A percentile compares a stretch with the other conserved stretches of the same genome.
These are phyloP conservation scores for Venturia aucupariae DNA, from an alignment of 2,329 filamentous ascomycete genomes.

Conservation along the genomic window DNA sequence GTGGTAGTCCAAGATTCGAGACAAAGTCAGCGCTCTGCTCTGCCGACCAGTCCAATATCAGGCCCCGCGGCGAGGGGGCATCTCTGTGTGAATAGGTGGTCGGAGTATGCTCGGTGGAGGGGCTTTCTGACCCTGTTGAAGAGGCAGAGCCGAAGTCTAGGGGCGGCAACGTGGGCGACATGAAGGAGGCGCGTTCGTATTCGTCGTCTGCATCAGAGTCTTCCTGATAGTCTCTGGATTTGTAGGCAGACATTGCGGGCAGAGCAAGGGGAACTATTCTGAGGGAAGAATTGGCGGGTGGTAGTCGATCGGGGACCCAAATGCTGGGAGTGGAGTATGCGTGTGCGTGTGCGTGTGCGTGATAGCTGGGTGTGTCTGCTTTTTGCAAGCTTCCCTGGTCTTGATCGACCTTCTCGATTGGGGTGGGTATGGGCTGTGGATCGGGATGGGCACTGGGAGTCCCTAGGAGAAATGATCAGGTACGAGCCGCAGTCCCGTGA, in stretches of 20 bases:
- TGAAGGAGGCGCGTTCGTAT: conserved; percentile 65
- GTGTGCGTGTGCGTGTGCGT: not conserved
- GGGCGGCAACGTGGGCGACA: conserved; percentile 53
- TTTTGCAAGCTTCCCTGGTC: conserved; percentile 7
- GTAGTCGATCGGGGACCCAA: conserved; percentile 12
- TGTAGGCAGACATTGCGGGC: conserved; percentile 26
- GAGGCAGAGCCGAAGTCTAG: conserved; percentile 55
- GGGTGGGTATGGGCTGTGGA: not conserved
- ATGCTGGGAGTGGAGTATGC: conserved; percentile 1
- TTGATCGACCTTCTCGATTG: not conserved
- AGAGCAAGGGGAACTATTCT: not conserved
- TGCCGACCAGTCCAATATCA: conserved; percentile 70
- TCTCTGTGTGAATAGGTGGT: conserved; percentile 65
- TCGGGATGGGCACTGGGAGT: not conserved
- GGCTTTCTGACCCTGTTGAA: conserved; percentile 62
- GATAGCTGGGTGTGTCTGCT: not conserved
- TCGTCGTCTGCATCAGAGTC: conserved; percentile 74
- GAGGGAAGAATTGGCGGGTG: conserved; percentile 11
- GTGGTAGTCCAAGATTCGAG: conserved; percentile 64
- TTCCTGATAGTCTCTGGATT: conserved; percentile 54
- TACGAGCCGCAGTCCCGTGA: not conserved
- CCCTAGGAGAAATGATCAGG: not conserved
- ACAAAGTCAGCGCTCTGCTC: conserved; percentile 90
- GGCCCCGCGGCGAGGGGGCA: conserved; percentile 61
- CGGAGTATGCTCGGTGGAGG: conserved; percentile 65